Conservation (phyloP, 345 rosid species). For the Syzygium jambos region DNA sequence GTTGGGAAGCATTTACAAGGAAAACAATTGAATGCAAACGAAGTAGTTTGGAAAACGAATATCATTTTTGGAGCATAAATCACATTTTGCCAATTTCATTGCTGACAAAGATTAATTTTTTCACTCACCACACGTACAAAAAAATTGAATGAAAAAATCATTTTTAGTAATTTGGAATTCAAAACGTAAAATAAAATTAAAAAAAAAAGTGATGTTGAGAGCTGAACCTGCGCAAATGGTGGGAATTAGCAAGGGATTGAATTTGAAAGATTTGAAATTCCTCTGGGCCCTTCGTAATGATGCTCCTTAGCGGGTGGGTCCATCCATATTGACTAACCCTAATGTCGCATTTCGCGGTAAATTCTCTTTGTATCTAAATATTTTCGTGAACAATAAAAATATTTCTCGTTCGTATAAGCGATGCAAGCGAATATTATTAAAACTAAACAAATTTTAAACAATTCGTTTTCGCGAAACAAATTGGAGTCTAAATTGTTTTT, state of each 20-base stretch:
- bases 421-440: too few relatives aligned
- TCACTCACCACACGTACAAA: neutral
- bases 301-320: neutral
- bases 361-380: neutral
- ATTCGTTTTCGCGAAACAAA: too few relatives aligned
- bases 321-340: neutral
- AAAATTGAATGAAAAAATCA: neutral
- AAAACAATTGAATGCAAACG: neutral
- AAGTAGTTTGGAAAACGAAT: neutral
- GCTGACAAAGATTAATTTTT: neutral
- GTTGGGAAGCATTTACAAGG: neutral
- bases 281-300: neutral
- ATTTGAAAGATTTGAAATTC: neutral
- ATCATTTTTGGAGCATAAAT: neutral
- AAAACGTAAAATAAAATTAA: neutral
- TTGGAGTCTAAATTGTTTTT: too few relatives aligned
- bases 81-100: neutral
- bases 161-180: neutral
- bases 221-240: neutral
- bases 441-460: too few relatives aligned
- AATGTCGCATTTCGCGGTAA: neutral
- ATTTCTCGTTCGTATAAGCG: too few relatives aligned
- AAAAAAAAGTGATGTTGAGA: neutral
- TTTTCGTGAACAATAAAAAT: too few relatives aligned
- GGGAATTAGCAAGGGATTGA: neutral